Evolutionary conservation across 1,139 yeast genomes (phyloP).

Genomic region (Candida anutae): DNA sequence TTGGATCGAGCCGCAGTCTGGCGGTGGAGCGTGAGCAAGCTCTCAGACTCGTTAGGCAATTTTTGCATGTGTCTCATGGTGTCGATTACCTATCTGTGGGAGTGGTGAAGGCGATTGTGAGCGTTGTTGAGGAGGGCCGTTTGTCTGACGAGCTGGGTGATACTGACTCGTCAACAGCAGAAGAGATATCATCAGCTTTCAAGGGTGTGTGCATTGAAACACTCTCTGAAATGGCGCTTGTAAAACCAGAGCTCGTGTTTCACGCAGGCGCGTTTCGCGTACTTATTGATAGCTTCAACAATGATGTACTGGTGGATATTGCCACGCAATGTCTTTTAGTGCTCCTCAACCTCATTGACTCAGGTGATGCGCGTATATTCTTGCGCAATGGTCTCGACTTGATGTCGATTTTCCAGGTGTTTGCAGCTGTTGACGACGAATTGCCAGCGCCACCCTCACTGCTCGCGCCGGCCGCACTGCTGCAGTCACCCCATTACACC

Average conservation of each 20-base stretch:
- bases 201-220: slow-evolving; percentile 58
- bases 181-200: slow-evolving; percentile 13
- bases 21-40: slow-evolving; percentile 75
- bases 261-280: slow-evolving; percentile 60
- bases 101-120: slow-evolving; percentile 61
- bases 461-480: not conserved
- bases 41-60: slow-evolving; percentile 57
- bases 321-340: slow-evolving; percentile 50
- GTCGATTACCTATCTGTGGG: slow-evolving; percentile 53
- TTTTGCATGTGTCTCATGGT: slow-evolving; percentile 53
- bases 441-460: slow-evolving; percentile 11
- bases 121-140: slow-evolving; percentile 40
- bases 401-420: slow-evolving; percentile 55
- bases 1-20: slow-evolving; percentile 47
- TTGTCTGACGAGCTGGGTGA: slow-evolving; percentile 3
- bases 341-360: slow-evolving; percentile 52
- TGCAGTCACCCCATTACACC: not conserved
- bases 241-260: slow-evolving; percentile 53
- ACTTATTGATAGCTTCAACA: slow-evolving; percentile 45
- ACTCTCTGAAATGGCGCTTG: slow-evolving; percentile 57
- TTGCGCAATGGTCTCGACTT: slow-evolving; percentile 60
- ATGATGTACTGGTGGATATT: slow-evolving; percentile 54
- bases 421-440: slow-evolving; percentile 13
- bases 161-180: not conserved
- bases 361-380: slow-evolving; percentile 47